Percentiles rank a stretch among this genome's conserved stretches.
Conservation (phyloP, 2,329 filamentous ascomycete genomes). For the Xylaria sp. region DNA sequence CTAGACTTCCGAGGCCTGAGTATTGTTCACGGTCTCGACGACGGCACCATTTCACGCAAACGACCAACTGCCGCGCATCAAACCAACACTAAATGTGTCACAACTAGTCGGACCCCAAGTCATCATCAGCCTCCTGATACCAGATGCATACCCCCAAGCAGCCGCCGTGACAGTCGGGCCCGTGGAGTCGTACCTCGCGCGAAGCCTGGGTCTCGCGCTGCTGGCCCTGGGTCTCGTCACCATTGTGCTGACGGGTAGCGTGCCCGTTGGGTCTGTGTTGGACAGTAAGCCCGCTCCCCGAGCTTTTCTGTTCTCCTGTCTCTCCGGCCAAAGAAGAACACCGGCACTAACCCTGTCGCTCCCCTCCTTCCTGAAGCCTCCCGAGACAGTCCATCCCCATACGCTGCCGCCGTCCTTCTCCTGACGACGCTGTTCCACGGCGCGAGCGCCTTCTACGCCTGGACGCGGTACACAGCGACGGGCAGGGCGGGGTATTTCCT, state of each 20-base stretch:
- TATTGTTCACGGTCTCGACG: too few species aligned
- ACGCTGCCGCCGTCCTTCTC: conserved; percentile 68
- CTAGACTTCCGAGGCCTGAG: too few species aligned
- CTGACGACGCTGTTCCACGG: conserved; percentile 72
- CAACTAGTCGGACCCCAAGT: conserved; percentile 23
- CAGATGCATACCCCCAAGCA: conserved; percentile 10
- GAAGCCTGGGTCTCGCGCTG: conserved; percentile 70
- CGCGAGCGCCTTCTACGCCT: conserved; percentile 67
- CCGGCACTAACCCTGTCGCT: background rate
- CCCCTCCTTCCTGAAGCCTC: conserved; percentile 27
- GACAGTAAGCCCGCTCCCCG: conserved; percentile 42
- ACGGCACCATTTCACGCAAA: too few species aligned
- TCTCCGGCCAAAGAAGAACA: background rate
- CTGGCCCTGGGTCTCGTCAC: conserved; percentile 67
- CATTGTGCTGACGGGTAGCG: conserved; percentile 71
- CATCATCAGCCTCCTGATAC: conserved; percentile 50
- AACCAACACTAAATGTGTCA: background rate
- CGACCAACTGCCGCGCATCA: background rate
- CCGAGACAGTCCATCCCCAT: conserved; percentile 56
- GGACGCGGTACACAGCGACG: conserved; percentile 66
- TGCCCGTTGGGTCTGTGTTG: conserved; percentile 64
- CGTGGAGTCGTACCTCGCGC: conserved; percentile 75
- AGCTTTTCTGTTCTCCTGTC: background rate
- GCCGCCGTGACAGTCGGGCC: conserved; percentile 43
- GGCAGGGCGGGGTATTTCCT: conserved; percentile 64